A percentile compares a stretch with the other conserved stretches of the same genome.
Conservation (phyloP, 2,329 filamentous ascomycete genomes). For the Botrytis fragariae region DNA sequence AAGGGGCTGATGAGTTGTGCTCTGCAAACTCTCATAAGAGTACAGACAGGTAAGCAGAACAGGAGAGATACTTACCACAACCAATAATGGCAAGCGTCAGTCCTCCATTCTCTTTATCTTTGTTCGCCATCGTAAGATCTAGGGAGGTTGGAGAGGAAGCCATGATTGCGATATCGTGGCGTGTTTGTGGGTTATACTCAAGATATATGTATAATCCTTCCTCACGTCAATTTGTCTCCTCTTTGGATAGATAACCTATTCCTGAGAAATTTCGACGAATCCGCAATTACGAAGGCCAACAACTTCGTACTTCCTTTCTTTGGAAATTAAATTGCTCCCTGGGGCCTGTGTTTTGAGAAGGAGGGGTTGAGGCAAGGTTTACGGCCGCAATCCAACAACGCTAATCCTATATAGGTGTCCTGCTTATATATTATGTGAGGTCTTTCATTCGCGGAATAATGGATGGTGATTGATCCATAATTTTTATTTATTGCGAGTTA, state of each 20-base stretch:
- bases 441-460: background rate
- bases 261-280: background rate
- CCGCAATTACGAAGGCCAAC: background rate
- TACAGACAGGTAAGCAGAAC: background rate
- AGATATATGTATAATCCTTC: background rate
- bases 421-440: background rate
- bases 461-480: background rate
- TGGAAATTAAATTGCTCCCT: background rate
- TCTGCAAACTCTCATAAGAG: background rate
- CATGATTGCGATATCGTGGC: background rate
- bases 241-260: background rate
- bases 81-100: constrained; percentile 14
- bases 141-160: background rate
- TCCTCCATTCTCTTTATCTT: constrained; percentile 6
- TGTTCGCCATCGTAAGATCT: background rate
- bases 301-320: background rate
- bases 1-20: background rate
- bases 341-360: background rate
- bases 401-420: background rate
- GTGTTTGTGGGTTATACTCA: background rate
- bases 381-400: background rate
- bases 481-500: too few species aligned
- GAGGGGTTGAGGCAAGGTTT: background rate
- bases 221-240: background rate
- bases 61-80: background rate